Base-by-base conservation (phyloP, 306 rosid genomes). In the Fragaria iinumae region DNA sequence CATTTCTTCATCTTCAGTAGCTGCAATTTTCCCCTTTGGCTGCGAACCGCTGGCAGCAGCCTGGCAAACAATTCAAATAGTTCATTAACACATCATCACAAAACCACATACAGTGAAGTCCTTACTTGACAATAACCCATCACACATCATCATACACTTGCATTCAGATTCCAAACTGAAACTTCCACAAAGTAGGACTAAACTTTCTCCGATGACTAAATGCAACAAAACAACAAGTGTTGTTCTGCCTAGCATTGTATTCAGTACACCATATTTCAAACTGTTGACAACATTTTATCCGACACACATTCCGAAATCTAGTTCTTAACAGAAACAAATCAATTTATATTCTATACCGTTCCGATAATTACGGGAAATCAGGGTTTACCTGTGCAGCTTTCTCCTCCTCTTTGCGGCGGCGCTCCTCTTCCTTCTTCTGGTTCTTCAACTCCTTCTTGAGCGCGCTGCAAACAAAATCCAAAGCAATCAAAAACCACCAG, bases 1-100 rank as follows among this genome's bases (percentile, higher is more conserved):
- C 91, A 95, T 92, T 69, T 92, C 93, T 20, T 94, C 97, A 27
- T 90, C 98, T 56, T 93, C 96, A 73, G 74, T 83, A 16, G 86
- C 64, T 25, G 76, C 88, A 70, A 84, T 60, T 71, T 83, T 93
- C 87, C 17, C 52, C 52, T 83, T 91, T 56, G 69, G 82, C 69
- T 88, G 89, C 13, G 89, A 72, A 74, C 78, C 74, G 29, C 71
- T 11, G 23, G 81, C 84, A 71, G 92, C 90, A 45, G 91, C 97
- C 97, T 91, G 82, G 8, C 47, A 75, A 69, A 75, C n/a, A 10
- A 41, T 75, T 8, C 36, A 20, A 50, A 70, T 9, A 57, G 21
- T 67, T 41, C 63, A 44, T 59, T 16, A n/a, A 71, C 39, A 66
- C 20, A 48, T 57, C 60, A 73, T 48, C 43, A 62, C 64, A 49